A percentile compares a stretch with the other conserved stretches of the same genome.
Evolutionary conservation across 2,329 filamentous ascomycete genomes (phyloP).

Genomic region (Aspergillus sergii): DNA sequence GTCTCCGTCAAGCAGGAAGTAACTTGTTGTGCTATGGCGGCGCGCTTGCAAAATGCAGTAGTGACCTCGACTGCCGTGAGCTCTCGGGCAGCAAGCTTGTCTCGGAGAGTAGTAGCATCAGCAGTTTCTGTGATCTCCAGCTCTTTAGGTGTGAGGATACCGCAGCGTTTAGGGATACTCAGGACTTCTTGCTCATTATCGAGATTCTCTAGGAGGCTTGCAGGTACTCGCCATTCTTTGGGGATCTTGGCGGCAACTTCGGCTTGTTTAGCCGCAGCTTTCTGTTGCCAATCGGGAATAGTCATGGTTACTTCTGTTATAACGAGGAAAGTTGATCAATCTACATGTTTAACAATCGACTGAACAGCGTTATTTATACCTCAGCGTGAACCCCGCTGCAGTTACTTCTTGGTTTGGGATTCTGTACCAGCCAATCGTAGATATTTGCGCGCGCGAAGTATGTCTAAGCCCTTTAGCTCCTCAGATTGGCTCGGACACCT

Average conservation of each 20-base stretch:
- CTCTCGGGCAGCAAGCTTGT: slow-evolving; percentile 6
- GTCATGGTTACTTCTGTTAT: slow-evolving; percentile 5
- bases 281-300: slow-evolving; percentile 15
- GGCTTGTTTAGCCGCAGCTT: slow-evolving; percentile 24
- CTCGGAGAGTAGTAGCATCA: neutral
- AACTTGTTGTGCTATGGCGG: slow-evolving; percentile 39
- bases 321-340: neutral
- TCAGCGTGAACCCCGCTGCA: too few relatives aligned
- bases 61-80: slow-evolving; percentile 16
- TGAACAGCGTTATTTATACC: neutral
- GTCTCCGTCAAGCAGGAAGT: slow-evolving; percentile 36
- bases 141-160: neutral
- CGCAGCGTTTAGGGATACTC: neutral
- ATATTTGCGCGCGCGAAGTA: too few relatives aligned
- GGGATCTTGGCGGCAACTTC: slow-evolving; percentile 33
- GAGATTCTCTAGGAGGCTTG: neutral
- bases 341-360: neutral
- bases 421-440: too few relatives aligned
- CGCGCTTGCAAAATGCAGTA: slow-evolving; percentile 40
- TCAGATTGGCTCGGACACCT: too few relatives aligned
- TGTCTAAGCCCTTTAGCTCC: too few relatives aligned
- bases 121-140: neutral
- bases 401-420: too few relatives aligned
- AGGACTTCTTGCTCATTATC: neutral
- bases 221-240: slow-evolving; percentile 30